Evolutionary conservation across 495 filamentous ascomycete species (phyloP).

Genomic region (Neurospora sp.): DNA sequence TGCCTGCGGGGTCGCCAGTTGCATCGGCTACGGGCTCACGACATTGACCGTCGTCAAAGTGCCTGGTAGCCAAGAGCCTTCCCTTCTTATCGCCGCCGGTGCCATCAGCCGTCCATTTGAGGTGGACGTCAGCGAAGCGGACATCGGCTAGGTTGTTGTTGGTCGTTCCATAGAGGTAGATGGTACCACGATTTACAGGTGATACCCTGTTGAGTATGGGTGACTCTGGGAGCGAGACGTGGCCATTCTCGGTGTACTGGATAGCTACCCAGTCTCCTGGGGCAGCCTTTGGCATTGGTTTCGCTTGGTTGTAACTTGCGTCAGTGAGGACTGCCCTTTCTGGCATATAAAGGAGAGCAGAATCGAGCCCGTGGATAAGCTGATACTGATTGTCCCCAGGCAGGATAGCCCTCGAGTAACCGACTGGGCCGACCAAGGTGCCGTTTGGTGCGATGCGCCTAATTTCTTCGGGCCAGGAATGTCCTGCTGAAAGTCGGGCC

Average conservation of each 20-base stretch:
- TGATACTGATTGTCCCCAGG: slow-evolving; percentile 36
- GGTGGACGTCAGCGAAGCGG: slow-evolving; percentile 58
- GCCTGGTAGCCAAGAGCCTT: slow-evolving; percentile 56
- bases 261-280: slow-evolving; percentile 63
- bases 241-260: slow-evolving; percentile 77
- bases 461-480: slow-evolving; percentile 73
- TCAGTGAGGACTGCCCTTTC: slow-evolving; percentile 25
- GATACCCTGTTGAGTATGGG: slow-evolving; percentile 32
- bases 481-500: slow-evolving; percentile 35
- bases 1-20: slow-evolving; percentile 23
- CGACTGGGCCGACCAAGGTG: slow-evolving; percentile 56
- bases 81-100: slow-evolving; percentile 68
- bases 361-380: slow-evolving; percentile 8
- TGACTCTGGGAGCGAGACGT: slow-evolving; percentile 58
- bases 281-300: slow-evolving; percentile 51
- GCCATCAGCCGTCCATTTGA: slow-evolving; percentile 64
- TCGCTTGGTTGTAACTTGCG: slow-evolving; percentile 29
- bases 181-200: slow-evolving; percentile 58
- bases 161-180: slow-evolving; percentile 77
- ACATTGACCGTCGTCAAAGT: slow-evolving; percentile 79
- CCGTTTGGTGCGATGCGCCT: slow-evolving; percentile 62
- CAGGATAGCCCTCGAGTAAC: slow-evolving; percentile 56
- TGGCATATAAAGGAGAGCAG: neutral
- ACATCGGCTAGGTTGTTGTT: slow-evolving; percentile 38
- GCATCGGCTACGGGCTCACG: slow-evolving; percentile 46